phyloP scores from a whole-genome alignment of 495 filamentous ascomycete genomes.

The Alectoria sarmentosa region DNA sequence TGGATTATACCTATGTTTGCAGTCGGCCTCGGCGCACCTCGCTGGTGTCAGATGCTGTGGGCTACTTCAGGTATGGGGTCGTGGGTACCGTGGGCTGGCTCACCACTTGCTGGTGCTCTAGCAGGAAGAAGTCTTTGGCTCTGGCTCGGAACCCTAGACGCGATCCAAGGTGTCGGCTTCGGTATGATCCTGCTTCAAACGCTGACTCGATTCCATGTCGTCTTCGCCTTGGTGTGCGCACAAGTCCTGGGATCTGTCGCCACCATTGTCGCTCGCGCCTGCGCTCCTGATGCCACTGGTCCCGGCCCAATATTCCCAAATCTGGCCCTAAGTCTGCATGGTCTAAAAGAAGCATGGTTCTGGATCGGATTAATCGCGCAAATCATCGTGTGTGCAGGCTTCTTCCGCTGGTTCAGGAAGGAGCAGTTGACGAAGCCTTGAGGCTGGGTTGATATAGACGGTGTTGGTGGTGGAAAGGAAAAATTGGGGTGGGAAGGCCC shows the following conservation, averaged over 20 bases:
- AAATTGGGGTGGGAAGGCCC: neutral
- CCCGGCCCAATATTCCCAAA: slow-evolving; percentile 60
- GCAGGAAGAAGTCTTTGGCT: slow-evolving; percentile 53
- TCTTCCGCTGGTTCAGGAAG: slow-evolving; percentile 57
- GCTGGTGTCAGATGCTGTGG: slow-evolving; percentile 65
- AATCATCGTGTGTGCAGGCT: slow-evolving; percentile 54
- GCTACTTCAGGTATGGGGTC: slow-evolving; percentile 47
- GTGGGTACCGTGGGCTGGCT: slow-evolving; percentile 54
- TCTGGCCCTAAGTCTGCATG: slow-evolving; percentile 40
- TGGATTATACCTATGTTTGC: slow-evolving; percentile 65
- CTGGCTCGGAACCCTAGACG: slow-evolving; percentile 58
- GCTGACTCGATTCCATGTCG: slow-evolving; percentile 52
- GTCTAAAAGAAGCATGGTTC: slow-evolving; percentile 53
- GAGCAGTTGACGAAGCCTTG: slow-evolving; percentile 58
- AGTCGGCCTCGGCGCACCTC: slow-evolving; percentile 53
- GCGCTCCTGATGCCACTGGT: slow-evolving; percentile 51
- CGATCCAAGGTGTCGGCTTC: slow-evolving; percentile 53
- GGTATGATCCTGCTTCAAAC: slow-evolving; percentile 60
- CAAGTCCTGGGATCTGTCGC: slow-evolving; percentile 50
- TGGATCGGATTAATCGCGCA: slow-evolving; percentile 60
- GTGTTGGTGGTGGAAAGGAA: neutral
- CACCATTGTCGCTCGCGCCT: slow-evolving; percentile 52
- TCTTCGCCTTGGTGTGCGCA: slow-evolving; percentile 47
- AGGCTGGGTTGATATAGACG: neutral
- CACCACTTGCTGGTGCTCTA: slow-evolving; percentile 43